A percentile compares a stretch with the other conserved stretches of the same genome.
Evolutionary conservation across 306 rosid genomes (phyloP).

Genomic region (Lagenaria siceraria): DNA sequence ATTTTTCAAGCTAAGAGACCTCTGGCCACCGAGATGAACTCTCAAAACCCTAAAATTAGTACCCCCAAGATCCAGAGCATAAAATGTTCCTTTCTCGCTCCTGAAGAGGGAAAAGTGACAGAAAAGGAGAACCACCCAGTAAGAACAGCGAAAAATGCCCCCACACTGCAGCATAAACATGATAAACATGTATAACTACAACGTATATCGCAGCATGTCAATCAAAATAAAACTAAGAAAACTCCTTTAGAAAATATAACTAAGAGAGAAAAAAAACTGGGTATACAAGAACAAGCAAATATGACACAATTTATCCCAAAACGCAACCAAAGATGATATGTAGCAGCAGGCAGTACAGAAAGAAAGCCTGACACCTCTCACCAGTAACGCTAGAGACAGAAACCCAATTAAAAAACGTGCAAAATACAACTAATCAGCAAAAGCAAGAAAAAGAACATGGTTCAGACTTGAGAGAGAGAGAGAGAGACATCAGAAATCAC

Average conservation of each 20-base stretch:
- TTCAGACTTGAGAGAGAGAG: background rate
- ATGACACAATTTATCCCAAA: conserved; percentile 2
- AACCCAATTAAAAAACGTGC: background rate
- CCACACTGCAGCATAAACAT: conserved; percentile 5
- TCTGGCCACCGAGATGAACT: conserved; percentile 55
- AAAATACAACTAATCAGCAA: background rate
- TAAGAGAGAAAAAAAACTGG: background rate
- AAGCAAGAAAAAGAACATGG: background rate
- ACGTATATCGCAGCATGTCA: background rate
- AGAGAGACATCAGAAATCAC: background rate
- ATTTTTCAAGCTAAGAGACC: conserved; percentile 29
- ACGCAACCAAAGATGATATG: background rate
- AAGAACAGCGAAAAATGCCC: background rate
- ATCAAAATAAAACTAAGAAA: background rate
- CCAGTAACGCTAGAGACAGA: background rate
- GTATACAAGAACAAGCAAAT: background rate
- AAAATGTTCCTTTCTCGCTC: conserved; percentile 69
- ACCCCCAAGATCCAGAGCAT: conserved; percentile 86
- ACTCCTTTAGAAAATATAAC: background rate
- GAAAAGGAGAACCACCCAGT: conserved; percentile 7
- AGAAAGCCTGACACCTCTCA: background rate
- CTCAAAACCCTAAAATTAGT: conserved; percentile 84
- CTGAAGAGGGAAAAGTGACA: conserved; percentile 22
- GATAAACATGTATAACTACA: background rate
- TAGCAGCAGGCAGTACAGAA: background rate